Percentiles rank a stretch among this genome's conserved stretches.
Evolutionary conservation across 169 alveolate genomes (phyloP).

Genomic region (Cryptosporidium parvum): DNA sequence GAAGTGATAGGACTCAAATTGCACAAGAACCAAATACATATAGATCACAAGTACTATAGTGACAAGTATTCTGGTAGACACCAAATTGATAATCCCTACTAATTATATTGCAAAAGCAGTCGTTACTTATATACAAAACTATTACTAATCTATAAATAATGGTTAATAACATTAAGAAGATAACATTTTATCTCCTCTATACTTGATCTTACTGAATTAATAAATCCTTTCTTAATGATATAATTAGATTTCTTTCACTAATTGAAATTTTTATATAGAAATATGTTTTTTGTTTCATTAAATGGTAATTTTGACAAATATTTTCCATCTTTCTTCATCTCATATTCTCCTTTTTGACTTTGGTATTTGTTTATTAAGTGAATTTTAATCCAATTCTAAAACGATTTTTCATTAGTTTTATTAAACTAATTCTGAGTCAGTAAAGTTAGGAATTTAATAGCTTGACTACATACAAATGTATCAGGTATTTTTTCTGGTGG

Average conservation of each 20-base stretch:
- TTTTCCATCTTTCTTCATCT: neutral
- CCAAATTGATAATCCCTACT: constrained; percentile 45
- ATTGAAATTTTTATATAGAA: neutral
- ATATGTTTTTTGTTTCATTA: neutral
- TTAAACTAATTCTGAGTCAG: constrained; percentile 5
- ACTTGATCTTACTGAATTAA: neutral
- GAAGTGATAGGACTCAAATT: constrained; percentile 62
- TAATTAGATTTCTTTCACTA: neutral
- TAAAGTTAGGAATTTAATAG: constrained; percentile 76
- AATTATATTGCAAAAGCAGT: constrained; percentile 7
- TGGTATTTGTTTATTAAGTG: no score
- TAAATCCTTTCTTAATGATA: neutral
- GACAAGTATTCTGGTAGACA: constrained; percentile 17
- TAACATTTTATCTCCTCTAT: neutral
- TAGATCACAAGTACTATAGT: constrained; percentile 58
- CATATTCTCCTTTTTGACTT: no score
- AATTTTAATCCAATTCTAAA: no score
- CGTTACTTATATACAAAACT: neutral
- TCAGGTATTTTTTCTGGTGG: constrained; percentile 79
- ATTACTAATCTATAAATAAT: neutral
- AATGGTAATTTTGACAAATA: no score
- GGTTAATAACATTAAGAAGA: neutral
- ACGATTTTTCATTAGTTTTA: neutral
- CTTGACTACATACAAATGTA: constrained; percentile 80
- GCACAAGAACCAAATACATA: constrained; percentile 63